phyloP scores from a whole-genome alignment of 345 rosid genomes.

The Citrus australasica region DNA sequence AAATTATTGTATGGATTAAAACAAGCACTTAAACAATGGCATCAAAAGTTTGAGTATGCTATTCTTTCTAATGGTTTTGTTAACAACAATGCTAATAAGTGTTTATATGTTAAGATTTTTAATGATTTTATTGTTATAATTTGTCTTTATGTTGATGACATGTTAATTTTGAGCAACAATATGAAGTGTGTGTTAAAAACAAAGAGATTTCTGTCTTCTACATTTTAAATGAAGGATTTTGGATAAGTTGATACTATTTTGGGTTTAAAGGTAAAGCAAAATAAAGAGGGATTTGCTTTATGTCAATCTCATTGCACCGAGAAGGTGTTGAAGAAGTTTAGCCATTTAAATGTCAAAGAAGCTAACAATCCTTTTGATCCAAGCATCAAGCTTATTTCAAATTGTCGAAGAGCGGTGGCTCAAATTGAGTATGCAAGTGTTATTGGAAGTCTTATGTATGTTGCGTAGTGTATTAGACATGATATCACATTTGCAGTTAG shows the following conservation, averaged over 20 bases:
- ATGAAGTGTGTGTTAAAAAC: not conserved
- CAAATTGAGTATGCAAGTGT: not conserved
- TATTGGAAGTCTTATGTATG: not conserved
- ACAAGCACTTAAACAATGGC: slow-evolving; percentile 6
- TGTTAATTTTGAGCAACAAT: not conserved
- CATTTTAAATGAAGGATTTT: not conserved
- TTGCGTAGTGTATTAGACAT: rapidly evolving
- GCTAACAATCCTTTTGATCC: not conserved
- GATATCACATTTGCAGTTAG: too few species aligned
- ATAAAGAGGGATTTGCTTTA: not conserved
- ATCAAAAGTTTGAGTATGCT: not conserved
- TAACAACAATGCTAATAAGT: not conserved
- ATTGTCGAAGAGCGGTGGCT: not conserved
- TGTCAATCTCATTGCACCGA: not conserved
- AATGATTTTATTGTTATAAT: not conserved
- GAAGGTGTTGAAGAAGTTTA: not conserved
- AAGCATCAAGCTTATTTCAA: not conserved
- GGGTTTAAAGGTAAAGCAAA: not conserved
- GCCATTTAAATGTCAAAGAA: not conserved
- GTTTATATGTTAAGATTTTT: not conserved
- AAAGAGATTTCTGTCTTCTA: not conserved
- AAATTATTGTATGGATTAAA: slow-evolving; percentile 3
- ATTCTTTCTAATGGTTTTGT: not conserved
- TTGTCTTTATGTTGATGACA: not conserved
- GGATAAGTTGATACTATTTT: not conserved